Evolutionary conservation across 2,329 filamentous ascomycete genomes (phyloP).

Genomic region (Microsporum ferrugineum): DNA sequence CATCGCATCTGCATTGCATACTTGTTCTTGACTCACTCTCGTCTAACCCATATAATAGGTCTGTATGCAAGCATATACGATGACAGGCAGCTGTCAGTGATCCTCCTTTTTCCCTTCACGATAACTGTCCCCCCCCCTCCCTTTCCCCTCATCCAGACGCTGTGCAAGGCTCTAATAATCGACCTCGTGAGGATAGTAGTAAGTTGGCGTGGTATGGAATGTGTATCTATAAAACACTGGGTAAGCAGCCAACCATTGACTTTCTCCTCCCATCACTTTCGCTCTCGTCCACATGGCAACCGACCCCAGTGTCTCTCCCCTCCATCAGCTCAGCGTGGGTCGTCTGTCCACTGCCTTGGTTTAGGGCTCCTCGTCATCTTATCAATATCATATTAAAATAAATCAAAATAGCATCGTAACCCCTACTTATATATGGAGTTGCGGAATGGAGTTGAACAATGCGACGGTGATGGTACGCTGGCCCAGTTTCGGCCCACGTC

Average conservation of each 20-base stretch:
- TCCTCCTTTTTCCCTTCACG: background rate
- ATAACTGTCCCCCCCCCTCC: background rate
- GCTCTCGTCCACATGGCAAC: background rate
- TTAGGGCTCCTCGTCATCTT: background rate
- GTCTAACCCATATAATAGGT: background rate
- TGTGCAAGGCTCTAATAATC: background rate
- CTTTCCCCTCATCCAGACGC: no score
- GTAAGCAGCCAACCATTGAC: background rate
- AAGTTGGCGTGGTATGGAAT: background rate
- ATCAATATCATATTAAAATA: background rate
- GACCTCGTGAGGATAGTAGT: background rate
- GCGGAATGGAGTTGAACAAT: background rate
- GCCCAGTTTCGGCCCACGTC: background rate
- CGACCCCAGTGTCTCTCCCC: background rate
- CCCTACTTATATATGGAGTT: background rate
- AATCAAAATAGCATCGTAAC: background rate
- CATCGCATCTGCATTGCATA: background rate
- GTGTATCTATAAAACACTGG: no score
- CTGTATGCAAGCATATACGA: background rate
- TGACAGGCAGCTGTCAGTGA: background rate
- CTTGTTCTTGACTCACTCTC: background rate
- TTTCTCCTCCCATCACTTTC: background rate
- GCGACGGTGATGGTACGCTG: background rate
- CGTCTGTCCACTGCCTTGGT: background rate
- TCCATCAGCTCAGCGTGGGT: background rate